phyloP scores from a whole-genome alignment of 352 stramenopile genomes.

The Sclerospora graminicola region DNA sequence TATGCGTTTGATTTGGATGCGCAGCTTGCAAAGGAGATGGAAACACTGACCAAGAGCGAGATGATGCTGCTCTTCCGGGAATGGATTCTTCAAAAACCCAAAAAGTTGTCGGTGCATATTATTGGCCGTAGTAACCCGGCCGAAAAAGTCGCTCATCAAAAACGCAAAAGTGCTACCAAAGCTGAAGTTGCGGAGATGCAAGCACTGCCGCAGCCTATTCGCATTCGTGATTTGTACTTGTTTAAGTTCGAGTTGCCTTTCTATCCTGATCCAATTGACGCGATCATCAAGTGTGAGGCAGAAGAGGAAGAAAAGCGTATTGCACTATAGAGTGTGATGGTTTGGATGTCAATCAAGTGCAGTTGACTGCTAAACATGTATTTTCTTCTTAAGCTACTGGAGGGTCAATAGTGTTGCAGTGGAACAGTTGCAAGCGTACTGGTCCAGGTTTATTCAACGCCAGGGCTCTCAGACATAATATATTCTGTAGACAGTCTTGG shows the following conservation, averaged over 20 bases:
- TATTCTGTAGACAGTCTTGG: constrained; percentile 90
- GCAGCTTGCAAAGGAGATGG: constrained; percentile 56
- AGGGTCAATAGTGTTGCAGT: background rate
- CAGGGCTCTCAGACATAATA: constrained; percentile 76
- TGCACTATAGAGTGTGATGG: constrained; percentile 22
- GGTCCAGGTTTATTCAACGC: background rate
- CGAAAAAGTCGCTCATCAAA: constrained; percentile 23
- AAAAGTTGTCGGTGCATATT: constrained; percentile 62
- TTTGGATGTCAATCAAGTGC: constrained; percentile 4
- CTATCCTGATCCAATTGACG: constrained; percentile 36
- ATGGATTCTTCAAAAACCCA: constrained; percentile 51
- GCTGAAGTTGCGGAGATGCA: constrained; percentile 15
- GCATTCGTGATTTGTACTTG: constrained; percentile 45
- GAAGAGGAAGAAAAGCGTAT: constrained; percentile 11
- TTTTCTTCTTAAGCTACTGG: constrained; percentile 8
- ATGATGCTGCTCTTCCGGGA: constrained; percentile 46
- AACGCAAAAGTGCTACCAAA: constrained; percentile 23
- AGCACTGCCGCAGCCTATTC: constrained; percentile 17
- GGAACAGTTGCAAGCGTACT: background rate
- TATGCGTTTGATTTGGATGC: constrained; percentile 65
- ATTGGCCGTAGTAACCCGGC: constrained; percentile 38
- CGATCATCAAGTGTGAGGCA: constrained; percentile 22
- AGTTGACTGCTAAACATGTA: constrained; percentile 11
- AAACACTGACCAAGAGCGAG: constrained; percentile 57
- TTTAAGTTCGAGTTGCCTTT: constrained; percentile 50